These are phyloP conservation scores for Cenchrus purpureus DNA, from an alignment of 176 grass and related monocot species.

Conservation along the genomic window DNA sequence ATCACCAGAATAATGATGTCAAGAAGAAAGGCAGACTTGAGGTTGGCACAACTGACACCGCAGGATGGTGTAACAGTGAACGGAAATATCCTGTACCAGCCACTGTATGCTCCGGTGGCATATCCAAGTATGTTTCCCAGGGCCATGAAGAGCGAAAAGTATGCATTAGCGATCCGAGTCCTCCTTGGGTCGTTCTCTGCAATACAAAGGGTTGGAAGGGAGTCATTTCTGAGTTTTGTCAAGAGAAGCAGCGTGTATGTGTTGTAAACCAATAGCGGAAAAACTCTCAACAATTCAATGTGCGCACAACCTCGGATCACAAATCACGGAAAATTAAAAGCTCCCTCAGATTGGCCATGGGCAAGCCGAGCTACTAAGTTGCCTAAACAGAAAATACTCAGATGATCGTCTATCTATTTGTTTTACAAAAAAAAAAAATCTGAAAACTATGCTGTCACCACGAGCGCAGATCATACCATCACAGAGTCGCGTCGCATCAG, in stretches of 20 bases:
- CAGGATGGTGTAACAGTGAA: slow-evolving; percentile 81
- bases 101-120: slow-evolving; percentile 75
- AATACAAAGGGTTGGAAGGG: slow-evolving; percentile 30
- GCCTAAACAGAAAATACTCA: background rate
- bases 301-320: background rate
- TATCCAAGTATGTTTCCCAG: slow-evolving; percentile 91
- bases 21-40: slow-evolving; percentile 89
- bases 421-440: background rate
- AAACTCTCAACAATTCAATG: background rate
- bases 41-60: slow-evolving; percentile 79
- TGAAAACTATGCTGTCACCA: background rate
- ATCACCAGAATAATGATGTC: slow-evolving; percentile 67
- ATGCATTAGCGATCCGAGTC: slow-evolving; percentile 93
- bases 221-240: background rate
- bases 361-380: background rate
- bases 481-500: background rate
- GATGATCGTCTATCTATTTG: background rate
- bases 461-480: background rate
- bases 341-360: background rate
- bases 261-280: background rate
- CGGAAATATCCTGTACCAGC: slow-evolving; percentile 83
- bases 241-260: background rate
- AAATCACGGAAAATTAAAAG: no score
- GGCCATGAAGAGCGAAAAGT: slow-evolving; percentile 98
- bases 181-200: slow-evolving; percentile 87